Conservation (phyloP, 1,284 basidiomycete species). For the Papiliotrema terrestris region DNA sequence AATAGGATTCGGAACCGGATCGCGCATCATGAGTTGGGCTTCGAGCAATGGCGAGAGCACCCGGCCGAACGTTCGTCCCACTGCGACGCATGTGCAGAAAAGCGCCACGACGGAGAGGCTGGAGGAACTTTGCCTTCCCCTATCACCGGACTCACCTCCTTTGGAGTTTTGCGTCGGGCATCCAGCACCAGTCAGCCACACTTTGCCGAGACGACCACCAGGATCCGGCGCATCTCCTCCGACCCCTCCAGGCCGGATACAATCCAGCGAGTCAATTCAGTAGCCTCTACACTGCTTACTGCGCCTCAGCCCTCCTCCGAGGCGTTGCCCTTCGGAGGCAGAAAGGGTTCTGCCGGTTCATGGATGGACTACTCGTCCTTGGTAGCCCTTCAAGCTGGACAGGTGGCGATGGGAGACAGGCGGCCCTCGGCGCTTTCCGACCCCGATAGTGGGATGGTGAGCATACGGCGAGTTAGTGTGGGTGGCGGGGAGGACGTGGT, state of each 20-base stretch:
- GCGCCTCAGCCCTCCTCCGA: constrained; percentile 8
- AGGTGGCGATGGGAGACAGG: neutral
- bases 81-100: no score
- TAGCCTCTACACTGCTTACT: constrained; percentile 14
- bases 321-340: constrained; percentile 1
- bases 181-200: constrained; percentile 11
- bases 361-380: neutral
- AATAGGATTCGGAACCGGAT: no score
- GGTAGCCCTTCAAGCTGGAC: constrained; percentile 5
- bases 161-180: no score
- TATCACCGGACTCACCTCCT: no score
- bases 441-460: constrained; percentile 3
- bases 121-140: no score
- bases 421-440: constrained; percentile 5
- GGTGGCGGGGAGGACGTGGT: constrained; percentile 14
- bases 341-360: neutral
- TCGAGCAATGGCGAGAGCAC: no score
- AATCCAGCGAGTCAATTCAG: constrained; percentile 21
- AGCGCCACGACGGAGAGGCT: no score
- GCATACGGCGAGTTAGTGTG: constrained; percentile 12
- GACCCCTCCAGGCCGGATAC: constrained; percentile 14
- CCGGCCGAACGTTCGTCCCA: no score
- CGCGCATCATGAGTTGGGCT: no score
- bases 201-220: constrained; percentile 14
- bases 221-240: constrained; percentile 18